These are phyloP conservation scores for Fusarium brachygibbosum DNA, from an alignment of 2,329 filamentous ascomycete species.

Conservation along the genomic window DNA sequence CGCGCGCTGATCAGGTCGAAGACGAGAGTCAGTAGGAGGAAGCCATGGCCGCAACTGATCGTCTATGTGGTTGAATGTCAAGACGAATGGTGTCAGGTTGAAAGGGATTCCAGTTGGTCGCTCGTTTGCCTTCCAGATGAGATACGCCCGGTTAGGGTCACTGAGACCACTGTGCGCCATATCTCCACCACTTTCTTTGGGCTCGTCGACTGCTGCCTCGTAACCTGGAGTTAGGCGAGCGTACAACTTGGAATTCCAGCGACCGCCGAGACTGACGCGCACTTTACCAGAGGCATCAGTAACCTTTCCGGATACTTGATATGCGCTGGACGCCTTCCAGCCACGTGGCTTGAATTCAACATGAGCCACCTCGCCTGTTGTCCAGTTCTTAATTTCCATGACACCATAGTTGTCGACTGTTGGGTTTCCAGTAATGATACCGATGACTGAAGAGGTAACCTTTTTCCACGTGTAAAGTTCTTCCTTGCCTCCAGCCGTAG, in stretches of 20 bases:
- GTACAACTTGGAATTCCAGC: slow-evolving; percentile 98
- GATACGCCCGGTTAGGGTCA: slow-evolving; percentile 81
- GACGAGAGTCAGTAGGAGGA: slow-evolving; percentile 92
- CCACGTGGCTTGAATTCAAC: slow-evolving; percentile 95
- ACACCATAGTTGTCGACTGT: slow-evolving; percentile 97
- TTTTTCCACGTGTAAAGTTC: slow-evolving; percentile 99
- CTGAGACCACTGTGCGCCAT: slow-evolving; percentile 66
- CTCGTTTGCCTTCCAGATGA: slow-evolving; percentile 91
- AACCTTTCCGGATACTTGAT: slow-evolving; percentile 88
- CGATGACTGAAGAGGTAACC: slow-evolving; percentile 96
- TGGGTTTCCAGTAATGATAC: slow-evolving; percentile 96
- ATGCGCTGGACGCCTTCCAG: slow-evolving; percentile 94
- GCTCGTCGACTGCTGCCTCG: slow-evolving; percentile 77
- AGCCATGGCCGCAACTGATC: slow-evolving; percentile 83
- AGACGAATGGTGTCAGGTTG: slow-evolving; percentile 95
- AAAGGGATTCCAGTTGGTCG: slow-evolving; percentile 90
- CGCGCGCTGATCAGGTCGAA: slow-evolving; percentile 92
- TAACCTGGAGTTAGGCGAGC: slow-evolving; percentile 92
- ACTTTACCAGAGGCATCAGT: slow-evolving; percentile 83
- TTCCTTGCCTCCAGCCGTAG: slow-evolving; percentile 78
- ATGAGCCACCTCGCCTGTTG: slow-evolving; percentile 88
- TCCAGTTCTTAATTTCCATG: slow-evolving; percentile 99
- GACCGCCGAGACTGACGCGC: slow-evolving; percentile 89
- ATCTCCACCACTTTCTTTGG: slow-evolving; percentile 55
- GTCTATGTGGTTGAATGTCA: slow-evolving; percentile 92